Evolutionary conservation across 2,329 filamentous ascomycete genomes (phyloP), one percentile per base, ranked within the genome.

Genomic region (Aspergillus nomiae): DNA sequence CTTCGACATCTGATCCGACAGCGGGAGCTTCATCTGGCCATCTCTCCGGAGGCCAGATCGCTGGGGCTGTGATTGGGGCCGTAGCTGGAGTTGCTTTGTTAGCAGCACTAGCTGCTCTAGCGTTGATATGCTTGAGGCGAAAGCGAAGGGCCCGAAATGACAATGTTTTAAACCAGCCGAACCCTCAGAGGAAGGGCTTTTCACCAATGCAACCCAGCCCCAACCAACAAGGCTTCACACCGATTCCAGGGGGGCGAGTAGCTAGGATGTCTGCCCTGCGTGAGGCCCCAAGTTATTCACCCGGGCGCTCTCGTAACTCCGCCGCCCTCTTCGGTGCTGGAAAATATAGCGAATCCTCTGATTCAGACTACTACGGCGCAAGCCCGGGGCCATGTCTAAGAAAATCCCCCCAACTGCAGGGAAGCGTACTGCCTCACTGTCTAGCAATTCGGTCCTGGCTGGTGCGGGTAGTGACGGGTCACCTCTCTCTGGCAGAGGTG

Each of bases 221-320:
- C 32, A 72, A 72, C 36, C 76, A 73, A 61, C 78, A 74, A 67
- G 89, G 87, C 46, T 91, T 92, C 67, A 90, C 92, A 70, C 86
- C 93, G 19, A 84, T 96, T 12, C 92, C 93, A 7, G 94, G 93
- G 50, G 93, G 92, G 34, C 90, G 95, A 65, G 95, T 99, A 63
- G 92, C 95, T 45, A 89, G 95, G 61, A 98, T 99, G 95, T 94
- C 94, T 45, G 95, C 95, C 38, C 80, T 99, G 58, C 94, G 97
- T 79, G 90, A 89, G 6, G 87, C 90, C 60, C 87, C 88, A 0
- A 87, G 85, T 62, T 85, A 88, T 26, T 87, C 87, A 3, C 84
- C 87, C 1, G 83, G 83, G 2, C 82, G 82, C 36, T 85, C 85
- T 61, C 84, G 76, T 74, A 81, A 78, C 9, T 83, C 83, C 11